Base-by-base conservation (phyloP, 2,329 filamentous ascomycete genomes). In the Beauveria caledonica region DNA sequence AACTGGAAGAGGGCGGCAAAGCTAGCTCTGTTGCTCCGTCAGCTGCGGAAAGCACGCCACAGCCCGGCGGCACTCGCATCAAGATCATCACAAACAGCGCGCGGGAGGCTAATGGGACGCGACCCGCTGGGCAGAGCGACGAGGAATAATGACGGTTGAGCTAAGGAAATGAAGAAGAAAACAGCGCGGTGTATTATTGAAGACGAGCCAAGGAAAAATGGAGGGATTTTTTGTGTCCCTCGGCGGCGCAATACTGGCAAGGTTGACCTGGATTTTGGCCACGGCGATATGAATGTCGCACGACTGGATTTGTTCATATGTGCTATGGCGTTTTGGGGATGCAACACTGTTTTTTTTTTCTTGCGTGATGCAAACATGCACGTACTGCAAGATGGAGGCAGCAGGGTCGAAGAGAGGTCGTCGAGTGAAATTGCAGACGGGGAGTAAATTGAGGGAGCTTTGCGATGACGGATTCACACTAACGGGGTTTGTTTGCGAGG, bases 11-110 rank as follows among this genome's bases (percentile, higher is more conserved):
- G 8, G 73, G 76, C 13, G 76, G 66, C 62, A 73, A 73, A 51
- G 67, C 71, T 29, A 68, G 67, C 56, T 75, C 74, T 23, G 68
- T 67, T 40, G 77, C 81, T 33, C 80, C 82, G n/a, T 82, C 80
- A 13, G 80, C 83, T 6, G 82, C 76, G 62, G 79, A 79, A 19
- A 81, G 82, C 55, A 92, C 89, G 27, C 88, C 89, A 25, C 79
- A 87, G 68, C 81, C 85, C 40, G 80, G 77, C 64, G 74, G 79
- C 15, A 85, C 83, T 4, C 79, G 87, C 60, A 92, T 93, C 74
- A 92, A 88, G 77, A 78, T 93, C 63, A 88, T 79, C 50, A 76
- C 75, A 44, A 77, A 70, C 62, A 66, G 71, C 49, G 68, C 72
- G 9, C 72, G 71, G 57, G 74, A 75, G 58, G 66, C 68, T 27